Base-by-base conservation (phyloP, 768 basidiomycete genomes). In the Hemileccinum impolitum region DNA sequence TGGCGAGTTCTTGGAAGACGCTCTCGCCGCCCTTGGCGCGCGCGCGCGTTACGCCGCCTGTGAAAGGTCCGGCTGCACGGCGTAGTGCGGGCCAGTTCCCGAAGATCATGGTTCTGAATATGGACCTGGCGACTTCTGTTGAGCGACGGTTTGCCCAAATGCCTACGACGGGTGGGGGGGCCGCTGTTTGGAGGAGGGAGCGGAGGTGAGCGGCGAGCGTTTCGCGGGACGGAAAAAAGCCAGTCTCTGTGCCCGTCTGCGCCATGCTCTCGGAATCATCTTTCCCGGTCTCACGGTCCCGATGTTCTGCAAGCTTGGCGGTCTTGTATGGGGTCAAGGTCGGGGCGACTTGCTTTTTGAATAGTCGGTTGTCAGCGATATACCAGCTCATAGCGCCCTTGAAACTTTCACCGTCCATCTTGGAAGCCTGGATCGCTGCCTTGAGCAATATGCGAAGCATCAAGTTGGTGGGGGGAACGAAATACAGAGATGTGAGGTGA, bases 361-460 rank as follows among this genome's bases (percentile, higher is more conserved):
- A 62, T 2, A 64, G 38, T 23, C 36, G 45, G 2, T 47, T 62
- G 25, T 59, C 56, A 2, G 51, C 59, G 0, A 62, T 53, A 34
- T 59, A 63, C 61, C 61, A 63, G 25, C 51, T 52, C 63, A 78
- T 75, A 3, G 83, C 54, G 6, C 75, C 76, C 15, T 79, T 80
- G 2, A 72, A 45, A 38, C 81, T 70, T 9, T 77, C 72, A 19
- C 78, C 74, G 47, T 85, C 79, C 53, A 78, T 65, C 43, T 73
- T 72, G 19, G 70, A 66, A 4, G 81, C 79, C 15, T 75, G 68
- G 3, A 82, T 71, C 1, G 85, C 82, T 2, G 81, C 72, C 45
- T 81, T 75, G 41, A 91, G 73, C 11, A 92, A 59, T 45, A 84
- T 70, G 38, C 74, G 72, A 45, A 92, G 75, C 26, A 85, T 79